These are phyloP conservation scores for Nyctanthes arbortristis DNA, from an alignment of 257 asterid genomes.

Conservation along the genomic window DNA sequence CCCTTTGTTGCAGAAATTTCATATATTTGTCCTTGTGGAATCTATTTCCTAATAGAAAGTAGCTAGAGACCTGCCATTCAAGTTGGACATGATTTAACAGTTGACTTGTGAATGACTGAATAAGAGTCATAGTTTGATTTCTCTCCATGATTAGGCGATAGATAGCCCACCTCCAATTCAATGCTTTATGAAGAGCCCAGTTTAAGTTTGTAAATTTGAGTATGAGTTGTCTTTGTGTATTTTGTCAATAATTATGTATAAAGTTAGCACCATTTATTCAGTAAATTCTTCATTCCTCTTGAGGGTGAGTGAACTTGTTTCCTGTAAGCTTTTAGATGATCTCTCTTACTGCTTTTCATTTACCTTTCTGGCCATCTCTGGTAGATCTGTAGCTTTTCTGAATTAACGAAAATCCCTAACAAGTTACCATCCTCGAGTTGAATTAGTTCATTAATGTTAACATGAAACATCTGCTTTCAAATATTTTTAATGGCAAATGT, in stretches of 20 bases:
- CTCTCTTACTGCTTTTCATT: neutral
- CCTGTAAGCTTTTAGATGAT: neutral
- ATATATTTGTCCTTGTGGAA: constrained; percentile 7
- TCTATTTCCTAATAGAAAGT: constrained; percentile 13
- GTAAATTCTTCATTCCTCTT: constrained; percentile 5
- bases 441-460: constrained; percentile 1
- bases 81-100: constrained; percentile 7
- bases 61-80: constrained; percentile 4
- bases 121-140: neutral
- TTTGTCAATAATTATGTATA: neutral
- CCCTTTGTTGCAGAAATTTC: neutral
- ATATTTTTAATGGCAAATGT: neutral
- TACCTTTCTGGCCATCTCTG: constrained; percentile 2
- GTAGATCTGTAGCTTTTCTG: neutral
- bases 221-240: neutral
- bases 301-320: neutral
- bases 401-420: neutral
- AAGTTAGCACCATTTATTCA: neutral
- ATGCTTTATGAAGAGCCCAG: neutral
- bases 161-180: neutral
- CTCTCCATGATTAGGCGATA: neutral
- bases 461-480: neutral
- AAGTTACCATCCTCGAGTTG: neutral
- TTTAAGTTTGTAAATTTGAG: neutral
- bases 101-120: constrained; percentile 3